These are phyloP conservation scores for Gnomoniopsis sp. DNA, from an alignment of 2,329 filamentous ascomycete species.

Conservation along the genomic window DNA sequence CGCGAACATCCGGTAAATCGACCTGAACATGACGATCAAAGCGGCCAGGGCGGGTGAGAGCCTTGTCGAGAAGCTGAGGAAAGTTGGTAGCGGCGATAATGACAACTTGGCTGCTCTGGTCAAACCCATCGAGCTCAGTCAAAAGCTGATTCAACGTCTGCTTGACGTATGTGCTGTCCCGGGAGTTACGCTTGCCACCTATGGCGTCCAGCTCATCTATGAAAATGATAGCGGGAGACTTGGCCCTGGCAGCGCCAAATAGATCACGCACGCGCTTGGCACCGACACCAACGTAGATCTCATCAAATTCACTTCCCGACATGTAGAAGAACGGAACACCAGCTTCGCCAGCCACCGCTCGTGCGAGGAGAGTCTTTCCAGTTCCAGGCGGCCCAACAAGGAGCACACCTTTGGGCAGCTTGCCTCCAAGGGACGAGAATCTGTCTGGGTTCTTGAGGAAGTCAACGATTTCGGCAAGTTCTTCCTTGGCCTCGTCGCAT, in stretches of 20 bases:
- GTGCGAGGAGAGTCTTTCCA: conserved; percentile 92
- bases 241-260: conserved; percentile 32
- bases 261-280: conserved; percentile 74
- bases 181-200: conserved; percentile 86
- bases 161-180: conserved; percentile 92
- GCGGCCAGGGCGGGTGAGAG: conserved; percentile 86
- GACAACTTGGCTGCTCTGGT: conserved; percentile 90
- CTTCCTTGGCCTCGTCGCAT: conserved; percentile 97
- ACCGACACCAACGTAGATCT: conserved; percentile 89
- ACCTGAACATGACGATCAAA: conserved; percentile 94
- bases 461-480: conserved; percentile 93
- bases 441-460: conserved; percentile 91
- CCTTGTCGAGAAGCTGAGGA: conserved; percentile 90
- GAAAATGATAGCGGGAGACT: conserved; percentile 61
- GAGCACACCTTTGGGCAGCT: conserved; percentile 93
- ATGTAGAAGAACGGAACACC: conserved; percentile 99
- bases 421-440: conserved; percentile 91
- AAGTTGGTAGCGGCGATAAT: conserved; percentile 97
- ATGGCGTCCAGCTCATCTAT: conserved; percentile 93
- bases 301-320: conserved; percentile 98
- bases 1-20: conserved; percentile 85
- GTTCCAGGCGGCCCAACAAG: conserved; percentile 95
- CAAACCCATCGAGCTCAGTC: conserved; percentile 95
- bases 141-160: conserved; percentile 97
- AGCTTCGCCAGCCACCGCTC: conserved; percentile 93